A percentile compares a stretch with the other conserved stretches of the same genome.
phyloP scores from a whole-genome alignment of 768 basidiomycete species.

The Suillus paluster region DNA sequence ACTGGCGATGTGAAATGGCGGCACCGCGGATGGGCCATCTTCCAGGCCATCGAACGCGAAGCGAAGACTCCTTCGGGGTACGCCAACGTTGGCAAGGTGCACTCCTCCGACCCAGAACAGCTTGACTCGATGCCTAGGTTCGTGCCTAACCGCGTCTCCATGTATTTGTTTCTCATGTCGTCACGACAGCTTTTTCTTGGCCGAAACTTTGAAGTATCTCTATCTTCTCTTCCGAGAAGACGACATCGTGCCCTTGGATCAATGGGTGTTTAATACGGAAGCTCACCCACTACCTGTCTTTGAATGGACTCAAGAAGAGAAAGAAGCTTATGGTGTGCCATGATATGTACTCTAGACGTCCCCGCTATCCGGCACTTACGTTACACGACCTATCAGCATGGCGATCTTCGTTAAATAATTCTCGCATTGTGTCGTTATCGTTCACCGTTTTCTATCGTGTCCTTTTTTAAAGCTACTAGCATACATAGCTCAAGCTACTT shows the following conservation, averaged over 20 bases:
- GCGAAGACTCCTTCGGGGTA: slow-evolving; percentile 66
- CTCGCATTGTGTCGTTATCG: neutral
- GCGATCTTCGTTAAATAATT: neutral
- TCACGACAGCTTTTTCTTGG: slow-evolving; percentile 51
- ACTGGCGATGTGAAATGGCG: slow-evolving; percentile 75
- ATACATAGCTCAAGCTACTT: neutral
- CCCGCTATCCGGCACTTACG: neutral
- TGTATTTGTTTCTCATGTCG: neutral
- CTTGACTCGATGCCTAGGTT: slow-evolving; percentile 78
- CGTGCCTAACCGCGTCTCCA: slow-evolving; percentile 27
- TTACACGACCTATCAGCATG: neutral
- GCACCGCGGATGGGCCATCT: slow-evolving; percentile 71
- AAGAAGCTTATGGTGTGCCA: slow-evolving; percentile 43
- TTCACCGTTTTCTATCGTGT: neutral
- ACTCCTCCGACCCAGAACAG: slow-evolving; percentile 41
- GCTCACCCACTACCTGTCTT: slow-evolving; percentile 82
- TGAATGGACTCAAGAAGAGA: slow-evolving; percentile 61
- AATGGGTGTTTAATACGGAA: slow-evolving; percentile 70
- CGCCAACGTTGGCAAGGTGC: slow-evolving; percentile 57
- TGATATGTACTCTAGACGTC: neutral
- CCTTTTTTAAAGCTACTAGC: neutral
- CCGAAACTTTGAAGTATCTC: slow-evolving; percentile 74
- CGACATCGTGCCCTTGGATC: slow-evolving; percentile 57
- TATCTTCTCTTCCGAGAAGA: slow-evolving; percentile 70
- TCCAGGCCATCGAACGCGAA: slow-evolving; percentile 64